Evolutionary conservation across 2,329 filamentous ascomycete genomes (phyloP).

Genomic region (Talaromyces sp.): DNA sequence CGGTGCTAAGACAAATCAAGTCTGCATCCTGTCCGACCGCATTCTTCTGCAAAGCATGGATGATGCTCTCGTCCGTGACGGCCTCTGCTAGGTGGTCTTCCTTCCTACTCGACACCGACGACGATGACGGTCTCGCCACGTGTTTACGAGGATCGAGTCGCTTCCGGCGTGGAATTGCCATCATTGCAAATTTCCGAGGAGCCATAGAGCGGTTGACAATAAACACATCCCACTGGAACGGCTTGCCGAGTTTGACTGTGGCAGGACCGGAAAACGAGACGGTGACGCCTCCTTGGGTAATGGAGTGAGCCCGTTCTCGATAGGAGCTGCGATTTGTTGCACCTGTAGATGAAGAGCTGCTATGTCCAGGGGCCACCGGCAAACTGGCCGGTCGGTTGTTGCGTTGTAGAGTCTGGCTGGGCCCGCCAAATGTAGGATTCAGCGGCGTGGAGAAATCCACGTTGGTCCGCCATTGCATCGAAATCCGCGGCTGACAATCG

Average conservation of each 20-base stretch:
- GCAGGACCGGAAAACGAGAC: constrained; percentile 54
- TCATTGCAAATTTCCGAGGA: constrained; percentile 50
- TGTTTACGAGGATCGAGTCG: constrained; percentile 38
- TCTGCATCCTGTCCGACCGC: constrained; percentile 47
- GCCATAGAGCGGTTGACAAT: constrained; percentile 56
- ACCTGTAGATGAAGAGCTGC: constrained; percentile 13
- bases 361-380: constrained; percentile 26
- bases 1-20: constrained; percentile 54
- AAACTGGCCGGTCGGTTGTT: constrained; percentile 43
- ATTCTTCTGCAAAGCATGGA: constrained; percentile 53
- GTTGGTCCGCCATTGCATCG: constrained; percentile 46
- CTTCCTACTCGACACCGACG: constrained; percentile 32
- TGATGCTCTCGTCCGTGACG: constrained; percentile 53
- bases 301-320: constrained; percentile 33
- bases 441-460: constrained; percentile 46
- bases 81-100: constrained; percentile 44
- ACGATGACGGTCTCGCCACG: constrained; percentile 40
- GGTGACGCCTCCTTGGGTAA: constrained; percentile 45
- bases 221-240: constrained; percentile 55
- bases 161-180: constrained; percentile 49
- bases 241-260: constrained; percentile 45
- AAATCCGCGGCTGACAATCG: constrained; percentile 40
- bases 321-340: constrained; percentile 29
- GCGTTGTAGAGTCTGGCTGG: constrained; percentile 42
- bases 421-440: constrained; percentile 44